Evolutionary conservation across 2,329 filamentous ascomycete species (phyloP).

Genomic region (Lachnellula suecica): DNA sequence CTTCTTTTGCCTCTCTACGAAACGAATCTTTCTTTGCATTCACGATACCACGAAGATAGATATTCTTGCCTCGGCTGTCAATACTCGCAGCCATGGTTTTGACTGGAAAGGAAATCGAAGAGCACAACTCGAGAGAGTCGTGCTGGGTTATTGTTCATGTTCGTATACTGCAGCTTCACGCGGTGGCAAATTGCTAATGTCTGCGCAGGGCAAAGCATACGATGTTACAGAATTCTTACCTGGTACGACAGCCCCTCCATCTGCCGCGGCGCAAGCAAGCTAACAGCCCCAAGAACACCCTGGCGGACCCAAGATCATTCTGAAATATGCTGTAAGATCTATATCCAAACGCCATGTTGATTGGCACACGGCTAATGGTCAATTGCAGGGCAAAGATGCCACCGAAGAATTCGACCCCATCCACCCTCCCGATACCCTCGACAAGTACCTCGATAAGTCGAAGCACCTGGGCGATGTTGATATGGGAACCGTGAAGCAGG

Average conservation of each 20-base stretch:
- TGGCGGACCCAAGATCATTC: slow-evolving; percentile 86
- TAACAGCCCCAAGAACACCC: slow-evolving; percentile 65
- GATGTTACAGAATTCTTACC: slow-evolving; percentile 90
- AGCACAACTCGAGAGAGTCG: slow-evolving; percentile 79
- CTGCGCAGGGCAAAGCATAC: slow-evolving; percentile 70
- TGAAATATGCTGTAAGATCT: slow-evolving; percentile 76
- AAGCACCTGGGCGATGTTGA: slow-evolving; percentile 91
- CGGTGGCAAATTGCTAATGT: slow-evolving; percentile 17
- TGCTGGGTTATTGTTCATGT: slow-evolving; percentile 92
- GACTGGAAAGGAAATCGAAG: slow-evolving; percentile 56
- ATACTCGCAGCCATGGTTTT: slow-evolving; percentile 33
- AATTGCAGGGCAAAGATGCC: slow-evolving; percentile 72
- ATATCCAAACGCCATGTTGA: slow-evolving; percentile 1
- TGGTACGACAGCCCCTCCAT: slow-evolving; percentile 42
- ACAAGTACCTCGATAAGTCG: slow-evolving; percentile 77
- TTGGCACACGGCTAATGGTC: background rate
- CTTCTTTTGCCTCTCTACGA: background rate
- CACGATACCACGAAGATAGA: background rate
- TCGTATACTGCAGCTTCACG: slow-evolving; percentile 11
- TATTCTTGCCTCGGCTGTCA: slow-evolving; percentile 11
- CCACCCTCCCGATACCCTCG: slow-evolving; percentile 82
- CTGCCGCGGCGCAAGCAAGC: slow-evolving; percentile 4
- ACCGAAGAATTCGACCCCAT: slow-evolving; percentile 92
- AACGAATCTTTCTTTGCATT: background rate
- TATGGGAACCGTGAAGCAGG: slow-evolving; percentile 73